Conservation (phyloP, 2,329 filamentous ascomycete species). For the Paracamarosporium sp. region DNA sequence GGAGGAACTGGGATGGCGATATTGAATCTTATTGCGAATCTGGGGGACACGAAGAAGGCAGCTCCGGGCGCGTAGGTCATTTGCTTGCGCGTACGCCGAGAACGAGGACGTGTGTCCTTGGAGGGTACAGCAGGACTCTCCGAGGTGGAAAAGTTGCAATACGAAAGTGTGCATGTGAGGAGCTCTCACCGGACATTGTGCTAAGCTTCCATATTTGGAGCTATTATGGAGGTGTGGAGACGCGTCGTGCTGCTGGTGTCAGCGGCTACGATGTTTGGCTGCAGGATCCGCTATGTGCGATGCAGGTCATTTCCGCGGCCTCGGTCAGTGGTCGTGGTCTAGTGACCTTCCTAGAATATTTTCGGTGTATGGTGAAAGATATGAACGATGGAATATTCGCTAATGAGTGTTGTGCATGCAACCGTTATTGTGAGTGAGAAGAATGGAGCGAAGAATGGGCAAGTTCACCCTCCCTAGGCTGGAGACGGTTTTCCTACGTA, state of each 20-base stretch:
- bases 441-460: too few species aligned
- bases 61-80: background rate
- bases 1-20: background rate
- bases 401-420: too few species aligned
- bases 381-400: too few species aligned
- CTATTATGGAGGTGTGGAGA: background rate
- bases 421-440: too few species aligned
- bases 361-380: too few species aligned
- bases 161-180: background rate
- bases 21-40: background rate
- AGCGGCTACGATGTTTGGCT: constrained; percentile 10
- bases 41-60: background rate
- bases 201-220: constrained; percentile 6
- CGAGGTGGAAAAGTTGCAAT: background rate
- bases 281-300: constrained; percentile 3
- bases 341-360: too few species aligned
- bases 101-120: background rate
- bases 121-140: background rate
- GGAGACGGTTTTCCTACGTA: too few species aligned
- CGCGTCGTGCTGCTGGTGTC: constrained; percentile 5
- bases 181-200: background rate
- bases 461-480: too few species aligned
- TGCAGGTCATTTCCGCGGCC: constrained; percentile 4
- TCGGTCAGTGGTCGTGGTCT: background rate
- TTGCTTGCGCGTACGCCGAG: background rate